Evolutionary conservation across 805 yeast genomes (phyloP).

Genomic region (Ogataea neopini): DNA sequence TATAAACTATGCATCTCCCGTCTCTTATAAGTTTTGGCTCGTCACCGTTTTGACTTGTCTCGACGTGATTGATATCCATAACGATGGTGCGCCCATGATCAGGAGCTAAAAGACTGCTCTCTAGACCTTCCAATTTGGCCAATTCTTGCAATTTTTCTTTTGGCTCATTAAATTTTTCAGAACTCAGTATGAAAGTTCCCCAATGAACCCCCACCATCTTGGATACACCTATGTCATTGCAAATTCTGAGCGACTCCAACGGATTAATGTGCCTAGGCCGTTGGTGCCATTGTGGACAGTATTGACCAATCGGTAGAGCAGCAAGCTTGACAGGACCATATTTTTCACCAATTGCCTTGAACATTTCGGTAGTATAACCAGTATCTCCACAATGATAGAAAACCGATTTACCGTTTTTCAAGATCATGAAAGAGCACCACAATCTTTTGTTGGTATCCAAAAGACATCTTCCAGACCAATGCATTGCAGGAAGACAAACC

Average conservation of each 20-base stretch:
- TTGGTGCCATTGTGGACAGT: slow-evolving; percentile 94
- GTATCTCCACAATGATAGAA: slow-evolving; percentile 95
- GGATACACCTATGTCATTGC: slow-evolving; percentile 58
- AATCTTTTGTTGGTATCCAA: slow-evolving; percentile 76
- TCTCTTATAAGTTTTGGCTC: slow-evolving; percentile 15
- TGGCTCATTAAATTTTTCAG: slow-evolving; percentile 87
- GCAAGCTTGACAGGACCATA: slow-evolving; percentile 69
- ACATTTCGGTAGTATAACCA: slow-evolving; percentile 79
- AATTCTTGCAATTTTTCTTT: slow-evolving; percentile 54
- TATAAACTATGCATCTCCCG: slow-evolving; percentile 20
- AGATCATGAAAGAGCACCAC: slow-evolving; percentile 86
- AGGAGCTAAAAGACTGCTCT: slow-evolving; percentile 57
- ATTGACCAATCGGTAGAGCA: slow-evolving; percentile 90
- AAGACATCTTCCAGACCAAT: slow-evolving; percentile 91
- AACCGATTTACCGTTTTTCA: slow-evolving; percentile 66
- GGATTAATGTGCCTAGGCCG: slow-evolving; percentile 87
- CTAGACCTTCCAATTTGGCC: slow-evolving; percentile 43
- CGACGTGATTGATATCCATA: slow-evolving; percentile 40
- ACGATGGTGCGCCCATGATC: slow-evolving; percentile 73
- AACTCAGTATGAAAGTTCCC: slow-evolving; percentile 91
- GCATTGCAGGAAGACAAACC: slow-evolving; percentile 93
- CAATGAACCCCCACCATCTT: slow-evolving; percentile 88
- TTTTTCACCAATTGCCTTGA: slow-evolving; percentile 59
- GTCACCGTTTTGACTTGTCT: slow-evolving; percentile 17
- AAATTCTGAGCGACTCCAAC: slow-evolving; percentile 67